phyloP scores from a whole-genome alignment of 2,329 filamentous ascomycete genomes.

The Epichloe sylvatica region DNA sequence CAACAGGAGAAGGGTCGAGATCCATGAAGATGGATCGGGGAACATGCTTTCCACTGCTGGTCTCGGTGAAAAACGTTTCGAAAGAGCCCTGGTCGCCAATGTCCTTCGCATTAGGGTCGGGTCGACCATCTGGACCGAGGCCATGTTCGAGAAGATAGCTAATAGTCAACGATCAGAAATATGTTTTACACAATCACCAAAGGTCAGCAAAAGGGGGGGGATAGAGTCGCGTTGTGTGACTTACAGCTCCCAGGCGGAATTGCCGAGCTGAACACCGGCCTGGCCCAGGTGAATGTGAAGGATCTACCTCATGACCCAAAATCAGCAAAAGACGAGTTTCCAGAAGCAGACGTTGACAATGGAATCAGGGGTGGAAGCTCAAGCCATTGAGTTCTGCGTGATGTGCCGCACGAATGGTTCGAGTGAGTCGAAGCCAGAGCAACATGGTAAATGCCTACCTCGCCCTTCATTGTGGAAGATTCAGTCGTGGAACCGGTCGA shows the following conservation, averaged over 20 bases:
- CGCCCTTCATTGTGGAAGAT: slow-evolving; percentile 34
- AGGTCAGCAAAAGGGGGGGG: not conserved
- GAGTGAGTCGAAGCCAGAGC: not conserved
- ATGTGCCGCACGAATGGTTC: not conserved
- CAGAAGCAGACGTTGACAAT: not conserved
- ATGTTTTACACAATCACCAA: not conserved
- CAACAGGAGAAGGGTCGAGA: slow-evolving; percentile 58
- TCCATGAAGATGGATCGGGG: slow-evolving; percentile 58
- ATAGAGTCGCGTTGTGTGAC: slow-evolving; percentile 22
- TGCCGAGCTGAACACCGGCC: slow-evolving; percentile 61
- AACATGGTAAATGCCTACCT: slow-evolving; percentile 27
- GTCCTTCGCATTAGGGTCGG: slow-evolving; percentile 47
- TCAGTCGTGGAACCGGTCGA: slow-evolving; percentile 8
- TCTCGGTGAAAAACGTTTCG: slow-evolving; percentile 64
- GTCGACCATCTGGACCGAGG: slow-evolving; percentile 49
- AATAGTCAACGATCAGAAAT: slow-evolving; percentile 14
- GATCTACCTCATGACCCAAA: slow-evolving; percentile 28
- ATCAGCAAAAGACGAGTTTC: slow-evolving; percentile 6
- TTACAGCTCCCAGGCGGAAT: slow-evolving; percentile 65
- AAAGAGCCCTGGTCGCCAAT: slow-evolving; percentile 48
- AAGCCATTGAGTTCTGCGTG: not conserved
- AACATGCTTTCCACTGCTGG: slow-evolving; percentile 56
- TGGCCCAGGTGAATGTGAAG: slow-evolving; percentile 52
- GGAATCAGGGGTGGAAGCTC: not conserved
- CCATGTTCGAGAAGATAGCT: slow-evolving; percentile 64